Conservation (phyloP, 768 basidiomycete genomes). For the Serendipita sp. region DNA sequence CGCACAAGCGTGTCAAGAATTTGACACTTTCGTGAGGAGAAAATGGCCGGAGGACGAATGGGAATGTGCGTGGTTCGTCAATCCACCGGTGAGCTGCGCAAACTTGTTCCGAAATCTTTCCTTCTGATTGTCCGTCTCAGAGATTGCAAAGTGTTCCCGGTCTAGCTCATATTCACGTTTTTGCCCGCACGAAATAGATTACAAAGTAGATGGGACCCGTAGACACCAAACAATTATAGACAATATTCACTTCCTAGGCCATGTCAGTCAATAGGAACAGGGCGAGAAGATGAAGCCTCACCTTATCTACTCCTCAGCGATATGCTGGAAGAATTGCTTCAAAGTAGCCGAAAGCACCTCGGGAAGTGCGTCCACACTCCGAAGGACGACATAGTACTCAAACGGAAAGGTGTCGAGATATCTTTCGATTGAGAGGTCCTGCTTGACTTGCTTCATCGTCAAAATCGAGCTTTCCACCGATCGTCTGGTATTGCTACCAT, state of each 20-base stretch:
- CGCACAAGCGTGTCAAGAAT: slow-evolving; percentile 36
- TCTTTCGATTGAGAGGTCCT: slow-evolving; percentile 76
- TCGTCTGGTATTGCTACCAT: no score
- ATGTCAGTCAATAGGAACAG: not conserved
- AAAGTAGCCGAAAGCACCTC: slow-evolving; percentile 78
- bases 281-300: not conserved
- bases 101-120: not conserved
- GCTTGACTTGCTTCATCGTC: slow-evolving; percentile 75
- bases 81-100: slow-evolving; percentile 51
- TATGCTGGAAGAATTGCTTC: slow-evolving; percentile 80
- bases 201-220: not conserved
- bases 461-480: slow-evolving; percentile 60
- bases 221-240: not conserved
- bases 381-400: slow-evolving; percentile 89
- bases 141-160: slow-evolving; percentile 70
- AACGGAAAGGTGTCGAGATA: slow-evolving; percentile 97
- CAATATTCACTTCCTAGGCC: not conserved
- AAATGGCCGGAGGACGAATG: slow-evolving; percentile 59
- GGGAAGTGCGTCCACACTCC: slow-evolving; percentile 81
- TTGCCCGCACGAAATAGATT: slow-evolving; percentile 32
- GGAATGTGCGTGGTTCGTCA: slow-evolving; percentile 89
- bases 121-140: slow-evolving; percentile 23
- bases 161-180: slow-evolving; percentile 77
- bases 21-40: slow-evolving; percentile 44
- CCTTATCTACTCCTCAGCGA: slow-evolving; percentile 41